Evolutionary conservation across 1,284 basidiomycete species (phyloP), one percentile per base, ranked within the genome.

Genomic region (Psilocybe mexicana): DNA sequence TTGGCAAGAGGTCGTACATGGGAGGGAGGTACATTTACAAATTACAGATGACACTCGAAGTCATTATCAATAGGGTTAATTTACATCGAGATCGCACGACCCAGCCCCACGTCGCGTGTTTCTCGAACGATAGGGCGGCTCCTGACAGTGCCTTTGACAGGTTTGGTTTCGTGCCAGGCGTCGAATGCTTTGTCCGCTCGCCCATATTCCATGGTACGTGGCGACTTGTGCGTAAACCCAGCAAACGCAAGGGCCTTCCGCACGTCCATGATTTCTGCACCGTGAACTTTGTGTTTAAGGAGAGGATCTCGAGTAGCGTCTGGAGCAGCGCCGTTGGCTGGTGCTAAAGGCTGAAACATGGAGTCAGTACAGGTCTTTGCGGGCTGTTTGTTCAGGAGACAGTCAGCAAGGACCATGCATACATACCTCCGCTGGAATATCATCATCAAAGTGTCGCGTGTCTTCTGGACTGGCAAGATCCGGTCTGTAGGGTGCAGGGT

Each of bases 201-300:
- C 63, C 84, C 78, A 72, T 92, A 92, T 69, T 77, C 88, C 70
- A 92, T 83, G 52, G 80, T 80, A 61, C 90, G 85, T 59, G 90
- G 90, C 67, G 87, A 90, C 80, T 90, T 93, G 76, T 93, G 92
- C 35, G 92, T 93, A 75, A 93, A 93, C 44, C 92, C 92, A 54
- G 90, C 92, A 73, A 95, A 95, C 7, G 93, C 93, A 54, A 94
- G 81, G 62, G 88, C 87, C 76, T 98, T 98, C 67, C 96, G 87
- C 64, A 96, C 89, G 69, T 93, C 87, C 66, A 98, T 80, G 59
- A 97, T 87, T 69, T 93, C 84, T 60, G 86, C 82, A 26, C 96
- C 95, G 69, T 97, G 89, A 54, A 87, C 78, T 70, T 87, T 88
- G 76, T 97, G 86, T 54, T 88, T 82, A 54, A 98, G 81, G 68